Evolutionary conservation across 768 basidiomycete genomes (phyloP).

Genomic region (Thelephora ganbajun): DNA sequence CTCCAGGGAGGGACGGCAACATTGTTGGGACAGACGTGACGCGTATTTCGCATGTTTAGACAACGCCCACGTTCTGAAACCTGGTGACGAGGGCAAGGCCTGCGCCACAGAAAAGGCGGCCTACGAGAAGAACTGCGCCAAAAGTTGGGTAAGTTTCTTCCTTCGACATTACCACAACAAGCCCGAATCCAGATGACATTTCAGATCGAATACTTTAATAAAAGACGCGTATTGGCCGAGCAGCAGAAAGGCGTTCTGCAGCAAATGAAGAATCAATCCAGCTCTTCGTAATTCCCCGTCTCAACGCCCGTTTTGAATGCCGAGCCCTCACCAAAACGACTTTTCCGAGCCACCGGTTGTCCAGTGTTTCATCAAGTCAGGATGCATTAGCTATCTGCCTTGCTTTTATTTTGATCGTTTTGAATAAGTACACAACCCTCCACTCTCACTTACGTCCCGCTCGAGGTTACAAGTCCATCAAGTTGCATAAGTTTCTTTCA

Average conservation of each 20-base stretch:
- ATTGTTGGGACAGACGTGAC: slow-evolving; percentile 81
- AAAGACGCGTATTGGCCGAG: slow-evolving; percentile 69
- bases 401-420: no score
- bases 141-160: slow-evolving; percentile 65
- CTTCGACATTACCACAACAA: not conserved
- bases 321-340: no score
- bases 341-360: not conserved
- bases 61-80: slow-evolving; percentile 45
- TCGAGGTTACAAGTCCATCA: no score
- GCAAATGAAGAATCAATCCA: slow-evolving; percentile 24
- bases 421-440: no score
- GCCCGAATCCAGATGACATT: not conserved
- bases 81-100: slow-evolving; percentile 52
- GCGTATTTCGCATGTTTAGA: slow-evolving; percentile 80
- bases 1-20: slow-evolving; percentile 53
- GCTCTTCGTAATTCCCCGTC: not conserved
- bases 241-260: slow-evolving; percentile 62
- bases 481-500: no score
- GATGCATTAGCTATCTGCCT: not conserved
- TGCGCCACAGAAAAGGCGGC: slow-evolving; percentile 42
- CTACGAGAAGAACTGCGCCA: slow-evolving; percentile 69
- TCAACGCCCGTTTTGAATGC: not conserved
- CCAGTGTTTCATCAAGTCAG: not conserved
- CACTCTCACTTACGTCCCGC: no score
- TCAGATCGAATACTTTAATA: slow-evolving; percentile 92